Base-by-base conservation (phyloP, 352 stramenopile genomes). In the Phytophthora pistaciae region DNA sequence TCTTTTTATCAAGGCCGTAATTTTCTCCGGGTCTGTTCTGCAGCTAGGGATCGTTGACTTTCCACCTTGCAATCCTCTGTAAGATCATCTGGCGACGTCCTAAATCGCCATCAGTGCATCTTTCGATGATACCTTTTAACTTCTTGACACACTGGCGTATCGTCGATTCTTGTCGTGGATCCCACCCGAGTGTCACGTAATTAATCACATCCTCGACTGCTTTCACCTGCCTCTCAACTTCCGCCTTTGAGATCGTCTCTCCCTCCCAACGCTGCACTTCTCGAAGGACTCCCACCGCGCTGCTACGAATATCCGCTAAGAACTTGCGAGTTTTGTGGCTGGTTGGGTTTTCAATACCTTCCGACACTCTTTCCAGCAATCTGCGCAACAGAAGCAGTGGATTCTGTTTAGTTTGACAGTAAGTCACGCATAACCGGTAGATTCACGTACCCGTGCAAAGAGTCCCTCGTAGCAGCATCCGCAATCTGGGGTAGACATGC, bases 151-250 rank as follows among this genome's bases (percentile, higher is more conserved):
- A 64, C 20, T 69, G 25, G 2, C n/a, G 49, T 1, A 40, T 23
- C 9, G 40, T 52, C 25, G 20, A 11, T 18, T 69, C 63, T 38
- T 31, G 54, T n/a, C 31, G 44, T n/a, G 42, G 42, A 27, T 61
- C 16, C 62, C 62, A 64, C 31, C 62, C 54, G 8, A 42, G 56
- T 10, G 62, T 38, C 40, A 53, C 27, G 25, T 68, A 21, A 56
- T 57, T 27, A 25, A 62, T 21, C 21, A 62, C 48, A 5, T 5
- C 8, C 10, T 13, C 31, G n/a, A 68, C 29, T 10, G 13, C 33
- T 16, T 3, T 29, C 10, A 57, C 1, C 53, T 38, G 27, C 18
- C 29, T 23, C 20, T 42, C 5, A 31, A 58, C 7, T 44, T 42
- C 10, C 2, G 9, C 23, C 5, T 9, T 13, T n/a, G 33, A 14